Percentiles rank a stretch among this genome's conserved stretches.
These are phyloP conservation scores for Mycena crocata DNA, from an alignment of 768 basidiomycete species.

Conservation along the genomic window DNA sequence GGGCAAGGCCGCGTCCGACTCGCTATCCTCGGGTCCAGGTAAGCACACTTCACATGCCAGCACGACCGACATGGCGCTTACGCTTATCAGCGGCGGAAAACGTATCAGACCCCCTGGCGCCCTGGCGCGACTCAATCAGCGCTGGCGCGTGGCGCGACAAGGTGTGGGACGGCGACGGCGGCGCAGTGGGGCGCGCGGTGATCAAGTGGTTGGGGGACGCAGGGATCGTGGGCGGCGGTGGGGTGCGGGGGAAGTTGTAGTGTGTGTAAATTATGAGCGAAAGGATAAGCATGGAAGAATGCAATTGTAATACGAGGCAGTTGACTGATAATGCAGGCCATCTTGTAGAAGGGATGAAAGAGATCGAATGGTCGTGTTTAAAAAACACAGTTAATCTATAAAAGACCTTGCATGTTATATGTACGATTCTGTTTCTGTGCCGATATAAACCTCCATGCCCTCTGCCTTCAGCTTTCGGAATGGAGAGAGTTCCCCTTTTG, in stretches of 20 bases:
- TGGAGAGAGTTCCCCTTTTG: not conserved
- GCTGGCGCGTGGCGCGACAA: constrained; percentile 21
- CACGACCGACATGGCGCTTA: no score
- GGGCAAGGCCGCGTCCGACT: not conserved
- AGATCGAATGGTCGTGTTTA: no score
- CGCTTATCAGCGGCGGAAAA: no score
- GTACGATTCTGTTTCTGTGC: not conserved
- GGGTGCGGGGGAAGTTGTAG: constrained; percentile 11
- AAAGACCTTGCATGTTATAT: not conserved
- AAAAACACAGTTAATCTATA: no score
- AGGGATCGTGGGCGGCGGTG: not conserved
- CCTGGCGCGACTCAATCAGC: constrained; percentile 12
- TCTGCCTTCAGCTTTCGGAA: not conserved
- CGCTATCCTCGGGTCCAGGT: not conserved
- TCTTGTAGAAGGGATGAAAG: no score
- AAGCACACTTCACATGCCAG: no score
- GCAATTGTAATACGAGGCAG: no score
- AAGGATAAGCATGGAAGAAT: no score
- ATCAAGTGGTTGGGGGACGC: constrained; percentile 7
- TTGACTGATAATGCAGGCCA: no score
- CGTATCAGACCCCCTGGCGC: constrained; percentile 16
- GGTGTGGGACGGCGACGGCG: constrained; percentile 25
- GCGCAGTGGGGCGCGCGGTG: constrained; percentile 26
- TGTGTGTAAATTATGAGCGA: not conserved
- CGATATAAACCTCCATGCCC: not conserved